Evolutionary conservation across 257 asterid genomes (phyloP).

Genomic region (Sherardia arvensis): DNA sequence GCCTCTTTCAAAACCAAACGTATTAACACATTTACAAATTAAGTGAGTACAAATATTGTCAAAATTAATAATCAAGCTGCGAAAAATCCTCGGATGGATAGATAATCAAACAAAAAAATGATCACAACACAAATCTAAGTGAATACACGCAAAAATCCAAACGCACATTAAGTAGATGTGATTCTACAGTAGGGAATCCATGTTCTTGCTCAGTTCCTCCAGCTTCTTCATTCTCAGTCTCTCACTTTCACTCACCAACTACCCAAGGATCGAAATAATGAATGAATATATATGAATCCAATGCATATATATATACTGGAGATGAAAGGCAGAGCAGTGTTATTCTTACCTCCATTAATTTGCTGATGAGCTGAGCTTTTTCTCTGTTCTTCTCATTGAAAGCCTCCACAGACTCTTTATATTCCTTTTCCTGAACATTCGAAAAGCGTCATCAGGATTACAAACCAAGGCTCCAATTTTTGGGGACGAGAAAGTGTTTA

Average conservation of each 20-base stretch:
- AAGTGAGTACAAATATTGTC: not conserved
- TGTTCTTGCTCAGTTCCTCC: constrained; percentile 77
- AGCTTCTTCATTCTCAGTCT: constrained; percentile 71
- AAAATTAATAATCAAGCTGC: not conserved
- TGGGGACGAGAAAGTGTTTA: not conserved
- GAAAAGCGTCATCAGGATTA: not conserved
- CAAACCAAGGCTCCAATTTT: not conserved
- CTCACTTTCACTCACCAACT: constrained; percentile 88
- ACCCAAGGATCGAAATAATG: constrained; percentile 11
- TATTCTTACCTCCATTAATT: constrained; percentile 59
- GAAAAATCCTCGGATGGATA: not conserved
- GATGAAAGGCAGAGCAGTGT: constrained; percentile 1
- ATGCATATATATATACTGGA: not conserved
- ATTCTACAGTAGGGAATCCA: constrained; percentile 40
- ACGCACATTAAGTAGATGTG: too few species aligned
- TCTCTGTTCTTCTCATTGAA: constrained; percentile 74
- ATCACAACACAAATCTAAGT: constrained; percentile 3
- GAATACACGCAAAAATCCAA: not conserved
- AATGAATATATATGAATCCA: not conserved
- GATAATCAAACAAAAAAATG: not conserved
- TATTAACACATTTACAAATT: constrained; percentile 9
- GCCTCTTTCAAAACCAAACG: not conserved
- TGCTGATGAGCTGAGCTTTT: constrained; percentile 61
- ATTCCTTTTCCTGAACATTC: constrained; percentile 61
- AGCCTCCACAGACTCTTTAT: constrained; percentile 68